Conservation (phyloP, 2,329 filamentous ascomycete genomes). For the Aspergillus sp. region DNA sequence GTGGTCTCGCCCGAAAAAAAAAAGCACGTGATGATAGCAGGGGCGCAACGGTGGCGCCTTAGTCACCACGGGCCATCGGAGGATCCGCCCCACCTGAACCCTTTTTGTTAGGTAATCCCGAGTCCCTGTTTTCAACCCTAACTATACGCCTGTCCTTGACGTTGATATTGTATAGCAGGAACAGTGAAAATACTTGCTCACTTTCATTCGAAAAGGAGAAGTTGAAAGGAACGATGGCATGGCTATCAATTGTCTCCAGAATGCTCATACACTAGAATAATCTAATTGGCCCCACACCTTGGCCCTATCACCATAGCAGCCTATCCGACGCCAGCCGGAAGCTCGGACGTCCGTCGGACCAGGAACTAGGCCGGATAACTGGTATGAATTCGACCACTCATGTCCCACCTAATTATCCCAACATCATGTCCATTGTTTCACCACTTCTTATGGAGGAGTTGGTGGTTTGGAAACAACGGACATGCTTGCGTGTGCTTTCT, state of each 20-base stretch:
- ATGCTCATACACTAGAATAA: not conserved
- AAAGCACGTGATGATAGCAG: constrained; percentile 14
- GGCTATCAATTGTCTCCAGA: not conserved
- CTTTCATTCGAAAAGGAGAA: no score
- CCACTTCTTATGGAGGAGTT: not conserved
- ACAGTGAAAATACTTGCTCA: no score
- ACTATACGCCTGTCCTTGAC: not conserved
- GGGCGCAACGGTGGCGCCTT: not conserved
- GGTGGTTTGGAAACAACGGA: not conserved
- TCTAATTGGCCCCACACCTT: not conserved
- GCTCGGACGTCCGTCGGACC: not conserved
- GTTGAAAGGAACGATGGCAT: no score
- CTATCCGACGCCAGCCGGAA: not conserved
- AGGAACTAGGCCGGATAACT: not conserved
- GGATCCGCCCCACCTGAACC: not conserved
- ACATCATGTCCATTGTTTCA: not conserved
- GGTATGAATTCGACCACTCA: not conserved
- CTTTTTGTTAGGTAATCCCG: not conserved
- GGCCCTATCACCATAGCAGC: not conserved
- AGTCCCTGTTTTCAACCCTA: not conserved
- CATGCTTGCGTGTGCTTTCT: not conserved
- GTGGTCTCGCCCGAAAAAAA: constrained; percentile 9
- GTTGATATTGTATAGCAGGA: no score
- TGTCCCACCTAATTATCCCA: not conserved
- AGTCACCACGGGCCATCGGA: not conserved